phyloP scores from a whole-genome alignment of 805 yeast genomes.

The Ascoidea asiatica region DNA sequence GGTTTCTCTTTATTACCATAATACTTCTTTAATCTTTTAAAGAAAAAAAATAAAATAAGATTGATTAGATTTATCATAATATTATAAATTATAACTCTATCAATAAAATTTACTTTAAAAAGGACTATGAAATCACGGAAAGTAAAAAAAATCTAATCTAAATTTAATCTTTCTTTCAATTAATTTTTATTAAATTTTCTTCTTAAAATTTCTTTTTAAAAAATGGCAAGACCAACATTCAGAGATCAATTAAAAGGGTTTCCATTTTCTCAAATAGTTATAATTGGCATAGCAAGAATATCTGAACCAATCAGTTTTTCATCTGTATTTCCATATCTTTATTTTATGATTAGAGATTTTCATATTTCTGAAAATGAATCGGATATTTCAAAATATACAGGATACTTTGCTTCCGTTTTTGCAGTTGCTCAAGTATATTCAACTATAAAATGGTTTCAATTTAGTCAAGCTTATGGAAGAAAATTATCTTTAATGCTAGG shows the following conservation, averaged over 20 bases:
- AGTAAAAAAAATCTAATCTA: too few species aligned
- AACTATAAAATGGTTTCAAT: constrained; percentile 46
- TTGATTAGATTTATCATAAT: too few species aligned
- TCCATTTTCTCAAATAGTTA: constrained; percentile 35
- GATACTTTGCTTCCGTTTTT: constrained; percentile 48
- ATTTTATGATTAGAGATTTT: constrained; percentile 49
- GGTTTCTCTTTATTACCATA: too few species aligned
- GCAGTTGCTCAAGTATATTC: constrained; percentile 46
- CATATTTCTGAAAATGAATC: constrained; percentile 34
- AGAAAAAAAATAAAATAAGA: too few species aligned
- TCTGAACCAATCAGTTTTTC: constrained; percentile 55
- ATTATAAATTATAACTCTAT: too few species aligned
- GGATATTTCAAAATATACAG: constrained; percentile 46
- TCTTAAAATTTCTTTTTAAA: neutral
- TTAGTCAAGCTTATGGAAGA: constrained; percentile 42
- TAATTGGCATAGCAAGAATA: constrained; percentile 32
- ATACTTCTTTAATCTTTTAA: too few species aligned
- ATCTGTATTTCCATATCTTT: constrained; percentile 49
- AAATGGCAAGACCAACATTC: constrained; percentile 19
- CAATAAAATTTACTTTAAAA: too few species aligned
- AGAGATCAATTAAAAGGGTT: constrained; percentile 40
- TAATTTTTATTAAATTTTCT: too few species aligned
- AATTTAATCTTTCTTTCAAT: too few species aligned
- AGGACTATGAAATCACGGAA: too few species aligned
- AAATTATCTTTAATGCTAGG: constrained; percentile 41